phyloP scores from a whole-genome alignment of 768 basidiomycete genomes.

The Suillus decipiens region DNA sequence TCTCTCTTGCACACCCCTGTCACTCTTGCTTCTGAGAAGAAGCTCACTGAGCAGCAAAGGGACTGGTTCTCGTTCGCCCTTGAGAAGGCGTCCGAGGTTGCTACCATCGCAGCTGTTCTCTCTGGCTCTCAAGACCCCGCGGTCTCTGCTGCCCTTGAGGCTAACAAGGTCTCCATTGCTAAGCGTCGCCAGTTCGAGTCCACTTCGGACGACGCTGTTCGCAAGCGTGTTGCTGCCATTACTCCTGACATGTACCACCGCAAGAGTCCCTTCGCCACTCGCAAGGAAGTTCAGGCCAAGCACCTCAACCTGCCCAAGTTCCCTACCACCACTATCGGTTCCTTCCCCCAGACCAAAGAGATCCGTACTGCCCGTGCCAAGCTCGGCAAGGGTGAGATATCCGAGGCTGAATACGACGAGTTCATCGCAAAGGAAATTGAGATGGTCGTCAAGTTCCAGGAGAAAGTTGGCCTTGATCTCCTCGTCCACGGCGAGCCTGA shows the following conservation, averaged over 20 bases:
- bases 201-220: slow-evolving; percentile 90
- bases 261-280: slow-evolving; percentile 83
- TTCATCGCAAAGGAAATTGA: slow-evolving; percentile 99
- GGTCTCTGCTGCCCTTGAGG: slow-evolving; percentile 76
- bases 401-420: slow-evolving; percentile 84
- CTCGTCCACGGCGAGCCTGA: slow-evolving; percentile 99
- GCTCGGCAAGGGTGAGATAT: slow-evolving; percentile 89
- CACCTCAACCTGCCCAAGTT: slow-evolving; percentile 92
- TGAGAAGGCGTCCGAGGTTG: slow-evolving; percentile 93
- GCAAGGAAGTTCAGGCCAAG: slow-evolving; percentile 87
- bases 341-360: slow-evolving; percentile 99
- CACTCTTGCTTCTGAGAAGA: slow-evolving; percentile 89
- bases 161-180: slow-evolving; percentile 86
- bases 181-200: slow-evolving; percentile 95
- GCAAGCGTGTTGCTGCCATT: slow-evolving; percentile 93
- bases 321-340: slow-evolving; percentile 98
- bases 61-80: slow-evolving; percentile 99
- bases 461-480: slow-evolving; percentile 93
- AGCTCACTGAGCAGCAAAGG: slow-evolving; percentile 84
- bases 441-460: slow-evolving; percentile 93
- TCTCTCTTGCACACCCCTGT: slow-evolving; percentile 99
- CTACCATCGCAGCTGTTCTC: slow-evolving; percentile 80
- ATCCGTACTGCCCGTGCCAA: slow-evolving; percentile 97
- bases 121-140: slow-evolving; percentile 81
- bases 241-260: slow-evolving; percentile 84